phyloP scores from a whole-genome alignment of 73 alveolate genomes.

The Paramecium sexaurelia region DNA sequence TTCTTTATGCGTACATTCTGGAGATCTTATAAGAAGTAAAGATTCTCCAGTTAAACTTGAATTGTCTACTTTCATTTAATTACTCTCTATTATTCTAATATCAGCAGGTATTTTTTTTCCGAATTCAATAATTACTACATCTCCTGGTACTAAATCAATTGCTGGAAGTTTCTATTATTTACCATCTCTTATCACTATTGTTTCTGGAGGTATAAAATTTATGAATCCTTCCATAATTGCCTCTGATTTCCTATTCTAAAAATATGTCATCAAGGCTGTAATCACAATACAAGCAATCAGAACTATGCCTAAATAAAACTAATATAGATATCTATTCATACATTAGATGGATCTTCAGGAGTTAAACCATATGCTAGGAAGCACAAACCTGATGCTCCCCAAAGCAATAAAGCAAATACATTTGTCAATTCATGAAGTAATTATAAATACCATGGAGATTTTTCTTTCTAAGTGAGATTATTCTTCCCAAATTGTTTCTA shows the following conservation, averaged over 20 bases:
- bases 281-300: slow-evolving; percentile 71
- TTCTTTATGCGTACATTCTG: slow-evolving; percentile 71
- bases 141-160: slow-evolving; percentile 92
- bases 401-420: slow-evolving; percentile 78
- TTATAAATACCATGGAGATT: slow-evolving; percentile 72
- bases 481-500: slow-evolving; percentile 71
- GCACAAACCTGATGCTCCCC: slow-evolving; percentile 77
- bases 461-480: slow-evolving; percentile 76
- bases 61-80: slow-evolving; percentile 89
- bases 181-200: slow-evolving; percentile 86
- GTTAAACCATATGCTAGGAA: slow-evolving; percentile 78
- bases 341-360: slow-evolving; percentile 72
- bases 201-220: slow-evolving; percentile 81
- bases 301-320: slow-evolving; percentile 75
- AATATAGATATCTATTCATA: background rate
- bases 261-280: slow-evolving; percentile 78
- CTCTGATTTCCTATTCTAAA: slow-evolving; percentile 74
- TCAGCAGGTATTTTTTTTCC: slow-evolving; percentile 98
- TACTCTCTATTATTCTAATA: slow-evolving; percentile 77
- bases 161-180: slow-evolving; percentile 75
- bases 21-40: slow-evolving; percentile 79
- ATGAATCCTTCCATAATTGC: slow-evolving; percentile 85
- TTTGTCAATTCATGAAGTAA: slow-evolving; percentile 78
- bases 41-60: slow-evolving; percentile 95
- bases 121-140: slow-evolving; percentile 83